Conservation (phyloP, 1,139 yeast genomes). For the Kodamaea alishanica region DNA sequence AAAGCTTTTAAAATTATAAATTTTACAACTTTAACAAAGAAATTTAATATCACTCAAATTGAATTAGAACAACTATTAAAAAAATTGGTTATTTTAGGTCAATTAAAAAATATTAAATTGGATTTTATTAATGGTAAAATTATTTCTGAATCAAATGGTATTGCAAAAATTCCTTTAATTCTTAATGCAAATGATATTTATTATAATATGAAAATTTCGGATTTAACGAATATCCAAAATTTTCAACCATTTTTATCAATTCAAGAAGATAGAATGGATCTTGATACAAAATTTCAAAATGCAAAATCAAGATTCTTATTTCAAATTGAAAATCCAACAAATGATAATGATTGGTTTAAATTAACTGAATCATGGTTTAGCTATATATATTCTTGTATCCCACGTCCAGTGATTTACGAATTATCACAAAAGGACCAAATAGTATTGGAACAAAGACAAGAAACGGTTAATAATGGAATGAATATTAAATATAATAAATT, state of each 20-base stretch:
- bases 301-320: constrained; percentile 14
- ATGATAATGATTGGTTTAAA: constrained; percentile 17
- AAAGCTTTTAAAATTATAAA: constrained; percentile 28
- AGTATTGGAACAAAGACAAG: constrained; percentile 33
- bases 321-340: constrained; percentile 17
- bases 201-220: constrained; percentile 22
- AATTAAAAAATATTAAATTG: constrained; percentile 39
- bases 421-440: constrained; percentile 42
- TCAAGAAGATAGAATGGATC: constrained; percentile 5
- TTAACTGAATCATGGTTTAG: constrained; percentile 27
- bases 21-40: constrained; percentile 24
- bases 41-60: constrained; percentile 20
- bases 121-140: constrained; percentile 40
- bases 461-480: constrained; percentile 9
- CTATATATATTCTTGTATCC: constrained; percentile 29
- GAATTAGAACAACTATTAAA: constrained; percentile 37
- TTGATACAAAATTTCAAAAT: background rate
- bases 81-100: constrained; percentile 44
- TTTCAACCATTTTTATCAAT: background rate
- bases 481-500: constrained; percentile 3
- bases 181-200: constrained; percentile 23
- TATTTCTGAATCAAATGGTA: constrained; percentile 13
- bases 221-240: constrained; percentile 1
- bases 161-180: constrained; percentile 15
- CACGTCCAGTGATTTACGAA: constrained; percentile 24